phyloP scores from a whole-genome alignment of 1,139 yeast genomes.

The Yamadazyma songkhlaensis region DNA sequence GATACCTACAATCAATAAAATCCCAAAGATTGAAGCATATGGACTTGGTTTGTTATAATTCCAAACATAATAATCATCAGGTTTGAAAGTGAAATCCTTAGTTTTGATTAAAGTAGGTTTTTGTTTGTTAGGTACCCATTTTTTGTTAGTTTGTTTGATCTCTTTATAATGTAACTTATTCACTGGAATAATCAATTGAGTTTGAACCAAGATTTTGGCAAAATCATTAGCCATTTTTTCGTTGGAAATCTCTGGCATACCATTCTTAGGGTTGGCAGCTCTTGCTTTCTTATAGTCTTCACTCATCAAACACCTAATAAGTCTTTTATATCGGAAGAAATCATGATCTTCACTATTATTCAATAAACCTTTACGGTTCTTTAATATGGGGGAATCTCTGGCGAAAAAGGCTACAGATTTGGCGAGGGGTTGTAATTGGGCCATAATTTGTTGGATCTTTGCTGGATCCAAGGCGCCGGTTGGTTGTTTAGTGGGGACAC shows the following conservation, averaged over 20 bases:
- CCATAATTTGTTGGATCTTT: constrained; percentile 12
- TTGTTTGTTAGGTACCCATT: constrained; percentile 65
- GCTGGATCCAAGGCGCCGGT: constrained; percentile 6
- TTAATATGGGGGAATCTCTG: constrained; percentile 61
- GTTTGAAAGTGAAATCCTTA: constrained; percentile 66
- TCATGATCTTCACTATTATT: constrained; percentile 66
- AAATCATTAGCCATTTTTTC: constrained; percentile 60
- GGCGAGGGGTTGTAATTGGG: constrained; percentile 22
- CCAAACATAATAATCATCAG: constrained; percentile 89
- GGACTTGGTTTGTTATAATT: constrained; percentile 76
- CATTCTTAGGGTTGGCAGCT: constrained; percentile 42
- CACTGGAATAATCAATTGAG: constrained; percentile 73
- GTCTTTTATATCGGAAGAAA: constrained; percentile 85
- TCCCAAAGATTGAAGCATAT: constrained; percentile 59
- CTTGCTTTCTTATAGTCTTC: constrained; percentile 66
- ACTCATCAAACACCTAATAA: constrained; percentile 71
- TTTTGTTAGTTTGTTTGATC: constrained; percentile 59
- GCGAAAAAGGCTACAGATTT: constrained; percentile 66
- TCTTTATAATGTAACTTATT: constrained; percentile 70
- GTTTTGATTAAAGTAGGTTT: constrained; percentile 69
- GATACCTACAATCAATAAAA: constrained; percentile 62
- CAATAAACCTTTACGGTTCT: constrained; percentile 76
- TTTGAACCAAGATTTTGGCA: constrained; percentile 67
- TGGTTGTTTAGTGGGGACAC: constrained; percentile 6
- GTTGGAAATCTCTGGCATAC: constrained; percentile 55